Percentiles rank a stretch among this genome's conserved stretches.
These are phyloP conservation scores for Saccharomyces hybrid DNA, from an alignment of 1,139 yeast genomes.

Conservation along the genomic window DNA sequence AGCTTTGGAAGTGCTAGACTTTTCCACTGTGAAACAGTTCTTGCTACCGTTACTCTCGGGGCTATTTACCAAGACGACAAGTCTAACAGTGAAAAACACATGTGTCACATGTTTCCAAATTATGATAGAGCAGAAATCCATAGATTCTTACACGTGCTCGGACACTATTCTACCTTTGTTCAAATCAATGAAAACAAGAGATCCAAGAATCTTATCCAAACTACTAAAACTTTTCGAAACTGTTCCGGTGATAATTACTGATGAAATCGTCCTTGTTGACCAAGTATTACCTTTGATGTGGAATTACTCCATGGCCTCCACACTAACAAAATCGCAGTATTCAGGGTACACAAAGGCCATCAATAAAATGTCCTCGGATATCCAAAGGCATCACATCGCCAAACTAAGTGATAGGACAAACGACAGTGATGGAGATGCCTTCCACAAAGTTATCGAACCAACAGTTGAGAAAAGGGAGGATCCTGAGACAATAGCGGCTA, in stretches of 20 bases:
- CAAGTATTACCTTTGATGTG: conserved; percentile 44
- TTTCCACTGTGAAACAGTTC: conserved; percentile 64
- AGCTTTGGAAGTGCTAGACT: conserved; percentile 50
- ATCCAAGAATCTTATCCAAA: conserved; percentile 54
- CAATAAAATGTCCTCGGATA: conserved; percentile 33
- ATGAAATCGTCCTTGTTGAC: conserved; percentile 35
- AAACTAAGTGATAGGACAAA: conserved; percentile 23
- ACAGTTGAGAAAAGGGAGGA: conserved; percentile 15
- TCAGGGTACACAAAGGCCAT: conserved; percentile 33
- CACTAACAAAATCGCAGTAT: conserved; percentile 39
- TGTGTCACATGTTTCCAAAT: conserved; percentile 59
- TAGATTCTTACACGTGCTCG: conserved; percentile 64
- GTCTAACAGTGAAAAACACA: conserved; percentile 65
- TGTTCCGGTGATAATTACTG: conserved; percentile 37
- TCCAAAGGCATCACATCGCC: conserved; percentile 34
- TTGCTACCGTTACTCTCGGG: conserved; percentile 65
- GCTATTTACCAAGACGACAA: conserved; percentile 75
- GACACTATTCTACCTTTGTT: conserved; percentile 77
- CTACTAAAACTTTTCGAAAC: conserved; percentile 48
- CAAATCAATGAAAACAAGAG: conserved; percentile 68
- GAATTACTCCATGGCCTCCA: conserved; percentile 41
- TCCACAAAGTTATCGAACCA: conserved; percentile 23
- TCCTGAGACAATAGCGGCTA: conserved; percentile 19
- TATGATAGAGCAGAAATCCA: conserved; percentile 49
- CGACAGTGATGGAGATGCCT: conserved; percentile 16